A percentile compares a stretch with the other conserved stretches of the same genome.
These are phyloP conservation scores for Aspergillus tanneri DNA, from an alignment of 2,329 filamentous ascomycete species.

Conservation along the genomic window DNA sequence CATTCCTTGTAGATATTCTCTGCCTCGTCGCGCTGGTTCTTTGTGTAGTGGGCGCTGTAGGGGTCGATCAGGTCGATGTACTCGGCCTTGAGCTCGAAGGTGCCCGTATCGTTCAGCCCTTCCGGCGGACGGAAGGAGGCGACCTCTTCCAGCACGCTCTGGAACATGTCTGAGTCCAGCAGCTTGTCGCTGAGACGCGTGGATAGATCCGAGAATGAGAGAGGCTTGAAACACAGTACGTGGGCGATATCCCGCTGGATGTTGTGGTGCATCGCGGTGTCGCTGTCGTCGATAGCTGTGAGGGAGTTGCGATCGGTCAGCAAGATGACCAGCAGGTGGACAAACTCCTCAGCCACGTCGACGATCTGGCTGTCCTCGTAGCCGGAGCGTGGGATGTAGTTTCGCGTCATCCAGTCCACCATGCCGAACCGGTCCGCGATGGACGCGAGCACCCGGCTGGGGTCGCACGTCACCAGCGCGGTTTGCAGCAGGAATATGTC, in stretches of 20 bases:
- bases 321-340: conserved; percentile 87
- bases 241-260: conserved; percentile 90
- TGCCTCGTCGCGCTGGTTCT: conserved; percentile 94
- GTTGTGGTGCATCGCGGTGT: conserved; percentile 61
- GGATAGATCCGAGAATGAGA: conserved; percentile 90
- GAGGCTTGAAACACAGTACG: conserved; percentile 90
- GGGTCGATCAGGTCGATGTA: conserved; percentile 88
- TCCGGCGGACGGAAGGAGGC: conserved; percentile 87
- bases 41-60: conserved; percentile 92
- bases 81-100: conserved; percentile 85
- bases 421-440: conserved; percentile 91
- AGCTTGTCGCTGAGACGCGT: conserved; percentile 84
- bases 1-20: conserved; percentile 84
- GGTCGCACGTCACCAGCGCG: conserved; percentile 80
- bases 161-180: conserved; percentile 84
- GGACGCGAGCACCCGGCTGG: conserved; percentile 78
- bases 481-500: conserved; percentile 94
- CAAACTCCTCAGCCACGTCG: conserved; percentile 92
- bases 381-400: conserved; percentile 70
- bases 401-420: conserved; percentile 79
- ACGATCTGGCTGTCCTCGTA: conserved; percentile 87
- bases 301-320: conserved; percentile 85
- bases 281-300: conserved; percentile 38
- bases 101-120: conserved; percentile 86
- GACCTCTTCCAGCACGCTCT: conserved; percentile 79